These are phyloP conservation scores for Cyberlindnera maclurae DNA, from an alignment of 805 yeast species.

Conservation along the genomic window DNA sequence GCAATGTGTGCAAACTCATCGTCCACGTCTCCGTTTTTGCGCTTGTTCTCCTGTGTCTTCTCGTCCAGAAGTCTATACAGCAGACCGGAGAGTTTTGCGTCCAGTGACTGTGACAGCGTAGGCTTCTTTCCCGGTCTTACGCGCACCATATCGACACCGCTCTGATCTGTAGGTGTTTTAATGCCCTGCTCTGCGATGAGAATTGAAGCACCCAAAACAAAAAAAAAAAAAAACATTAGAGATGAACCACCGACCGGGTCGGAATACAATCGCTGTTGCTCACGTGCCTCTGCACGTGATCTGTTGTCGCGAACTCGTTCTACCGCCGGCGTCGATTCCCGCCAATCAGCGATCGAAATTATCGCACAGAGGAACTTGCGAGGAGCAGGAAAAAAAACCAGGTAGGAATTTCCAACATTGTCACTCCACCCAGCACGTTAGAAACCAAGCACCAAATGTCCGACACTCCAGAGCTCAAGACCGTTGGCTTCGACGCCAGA, in stretches of 20 bases:
- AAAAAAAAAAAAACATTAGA: too few relatives aligned
- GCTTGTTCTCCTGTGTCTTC: slow-evolving; percentile 38
- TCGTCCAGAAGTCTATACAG: slow-evolving; percentile 55
- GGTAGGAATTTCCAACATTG: slow-evolving; percentile 1
- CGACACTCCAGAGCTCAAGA: slow-evolving; percentile 39
- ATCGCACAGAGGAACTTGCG: slow-evolving; percentile 3
- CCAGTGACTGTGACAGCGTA: slow-evolving; percentile 32
- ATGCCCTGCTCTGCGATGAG: background rate
- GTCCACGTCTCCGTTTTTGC: slow-evolving; percentile 23
- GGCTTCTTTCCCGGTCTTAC: slow-evolving; percentile 20
- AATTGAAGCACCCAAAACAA: too few relatives aligned
- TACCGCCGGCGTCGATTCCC: background rate
- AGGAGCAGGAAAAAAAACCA: slow-evolving; percentile 1
- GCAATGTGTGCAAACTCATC: slow-evolving; percentile 38
- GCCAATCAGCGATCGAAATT: slow-evolving; percentile 15
- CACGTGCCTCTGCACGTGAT: too few relatives aligned
- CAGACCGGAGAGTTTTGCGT: slow-evolving; percentile 48
- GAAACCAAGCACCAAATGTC: slow-evolving; percentile 15
- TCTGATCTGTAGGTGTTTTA: too few relatives aligned
- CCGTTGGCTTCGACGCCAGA: slow-evolving; percentile 82
- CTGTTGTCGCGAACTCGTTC: background rate
- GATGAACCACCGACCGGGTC: too few relatives aligned
- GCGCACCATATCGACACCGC: slow-evolving; percentile 27
- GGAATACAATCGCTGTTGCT: too few relatives aligned
- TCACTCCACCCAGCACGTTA: background rate